phyloP scores from a whole-genome alignment of 768 basidiomycete species.

The Suillus sp. region DNA sequence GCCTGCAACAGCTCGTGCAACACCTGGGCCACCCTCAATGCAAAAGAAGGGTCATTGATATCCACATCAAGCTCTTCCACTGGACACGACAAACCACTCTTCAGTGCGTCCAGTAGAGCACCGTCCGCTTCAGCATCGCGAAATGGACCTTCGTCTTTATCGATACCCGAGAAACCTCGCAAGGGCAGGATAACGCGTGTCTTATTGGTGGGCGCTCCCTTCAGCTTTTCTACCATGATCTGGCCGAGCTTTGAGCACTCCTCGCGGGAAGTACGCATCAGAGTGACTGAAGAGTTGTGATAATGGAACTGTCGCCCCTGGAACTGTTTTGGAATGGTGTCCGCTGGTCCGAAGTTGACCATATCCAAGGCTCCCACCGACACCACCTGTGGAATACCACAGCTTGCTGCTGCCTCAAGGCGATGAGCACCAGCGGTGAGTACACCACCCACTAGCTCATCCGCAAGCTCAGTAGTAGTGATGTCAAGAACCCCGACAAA shows the following conservation, averaged over 20 bases:
- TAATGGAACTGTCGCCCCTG: conserved; percentile 19
- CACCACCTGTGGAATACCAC: conserved; percentile 30
- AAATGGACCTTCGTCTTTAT: conserved; percentile 26
- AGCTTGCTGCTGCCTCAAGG: conserved; percentile 28
- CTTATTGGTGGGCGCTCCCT: conserved; percentile 16
- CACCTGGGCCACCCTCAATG: conserved; percentile 14
- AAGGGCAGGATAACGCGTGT: conserved; percentile 29
- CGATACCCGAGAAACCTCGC: conserved; percentile 30
- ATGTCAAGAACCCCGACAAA: conserved; percentile 32
- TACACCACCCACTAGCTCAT: conserved; percentile 34
- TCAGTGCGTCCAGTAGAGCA: conserved; percentile 23
- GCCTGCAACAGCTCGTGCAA: conserved; percentile 24
- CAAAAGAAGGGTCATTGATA: conserved; percentile 31
- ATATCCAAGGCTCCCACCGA: conserved; percentile 36
- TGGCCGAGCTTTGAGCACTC: conserved; percentile 28
- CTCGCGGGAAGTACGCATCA: conserved; percentile 33
- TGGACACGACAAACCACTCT: conserved; percentile 20
- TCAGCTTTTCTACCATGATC: conserved; percentile 25
- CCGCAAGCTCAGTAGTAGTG: conserved; percentile 37
- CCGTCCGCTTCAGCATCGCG: conserved; percentile 26
- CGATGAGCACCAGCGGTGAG: conserved; percentile 30
- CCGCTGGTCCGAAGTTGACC: conserved; percentile 35
- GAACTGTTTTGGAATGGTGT: conserved; percentile 28
- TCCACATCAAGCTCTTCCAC: conserved; percentile 28
- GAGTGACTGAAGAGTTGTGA: conserved; percentile 31